Base-by-base conservation (phyloP, 2,329 filamentous ascomycete species). In the Fusarium sp. region DNA sequence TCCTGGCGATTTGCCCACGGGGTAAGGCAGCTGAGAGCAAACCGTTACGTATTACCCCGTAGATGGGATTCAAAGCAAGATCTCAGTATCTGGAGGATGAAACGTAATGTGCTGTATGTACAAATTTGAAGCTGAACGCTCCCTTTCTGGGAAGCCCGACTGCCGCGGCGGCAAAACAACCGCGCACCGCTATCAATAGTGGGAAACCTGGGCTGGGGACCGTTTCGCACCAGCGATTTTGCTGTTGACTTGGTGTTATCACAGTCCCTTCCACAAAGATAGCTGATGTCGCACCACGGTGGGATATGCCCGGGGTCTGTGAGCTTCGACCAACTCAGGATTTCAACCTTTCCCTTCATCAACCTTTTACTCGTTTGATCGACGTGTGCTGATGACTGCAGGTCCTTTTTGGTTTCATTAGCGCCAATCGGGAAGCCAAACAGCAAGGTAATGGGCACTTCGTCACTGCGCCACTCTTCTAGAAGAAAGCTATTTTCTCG, bases 31-130 rank as follows among this genome's bases (percentile, higher is more conserved):
- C 66, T 68, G 45, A 64, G 26, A 61, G 65, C 52, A 75, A 77
- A 77, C 66, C 77, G 52, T 77, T 77, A 77, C 75, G 75, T 77
- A 78, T 72, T 66, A 61, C 55, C 73, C 75, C 67, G 51, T 75
- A 63, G 57, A 57, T 58, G 62, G 72, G 52, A 74, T 75, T 74
- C 62, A 63, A 65, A 63, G 67, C 55, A 44, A 66, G 56, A 66
- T 72, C 51, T 63, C 33, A 36, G 36, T 38, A 49, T 48, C 60
- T 73, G 39, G 52, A 66, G 35, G 33, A 68, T 49, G 62, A 65
- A 69, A 62, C 56, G 18, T 33, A 31, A 39, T n/a, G 20, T 28
- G 28, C 22, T 47, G 41, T 36, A n/a, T 26, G 44, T 70, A 42
- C 66, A 31, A n/a, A 7, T 22, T 4, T 58, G 45, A 48, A 66